Evolutionary conservation across 2,329 filamentous ascomycete species (phyloP).

Genomic region (Capronia americana): DNA sequence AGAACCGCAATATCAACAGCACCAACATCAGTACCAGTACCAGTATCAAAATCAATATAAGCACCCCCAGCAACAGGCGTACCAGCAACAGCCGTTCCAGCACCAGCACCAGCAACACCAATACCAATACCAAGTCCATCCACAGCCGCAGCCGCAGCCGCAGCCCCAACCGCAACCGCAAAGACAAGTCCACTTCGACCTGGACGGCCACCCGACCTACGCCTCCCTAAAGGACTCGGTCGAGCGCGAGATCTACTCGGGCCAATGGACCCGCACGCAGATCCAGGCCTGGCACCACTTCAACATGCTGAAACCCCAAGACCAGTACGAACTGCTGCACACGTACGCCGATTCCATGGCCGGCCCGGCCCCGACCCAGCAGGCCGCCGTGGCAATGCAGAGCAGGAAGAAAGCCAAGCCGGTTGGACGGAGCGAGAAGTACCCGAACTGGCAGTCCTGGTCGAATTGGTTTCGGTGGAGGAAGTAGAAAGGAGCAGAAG

Average conservation of each 20-base stretch:
- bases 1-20: background rate
- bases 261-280: background rate
- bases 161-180: background rate
- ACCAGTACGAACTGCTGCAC: background rate
- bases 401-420: background rate
- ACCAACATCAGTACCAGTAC: background rate
- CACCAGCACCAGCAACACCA: background rate
- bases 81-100: background rate
- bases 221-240: background rate
- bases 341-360: background rate
- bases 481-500: background rate
- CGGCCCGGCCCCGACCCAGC: too few relatives aligned
- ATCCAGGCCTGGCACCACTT: constrained; percentile 1
- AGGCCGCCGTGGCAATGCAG: background rate
- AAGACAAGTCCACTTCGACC: background rate
- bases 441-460: background rate
- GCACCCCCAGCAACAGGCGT: too few relatives aligned
- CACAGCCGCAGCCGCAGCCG: too few relatives aligned
- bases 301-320: background rate
- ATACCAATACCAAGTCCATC: background rate
- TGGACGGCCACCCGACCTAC: background rate
- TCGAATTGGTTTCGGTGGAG: background rate
- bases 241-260: background rate
- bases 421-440: background rate
- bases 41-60: background rate